Percentiles rank a stretch among this genome's conserved stretches.
Conservation (phyloP, 2,329 filamentous ascomycete species). For the Golovinomyces cichoracearum region DNA sequence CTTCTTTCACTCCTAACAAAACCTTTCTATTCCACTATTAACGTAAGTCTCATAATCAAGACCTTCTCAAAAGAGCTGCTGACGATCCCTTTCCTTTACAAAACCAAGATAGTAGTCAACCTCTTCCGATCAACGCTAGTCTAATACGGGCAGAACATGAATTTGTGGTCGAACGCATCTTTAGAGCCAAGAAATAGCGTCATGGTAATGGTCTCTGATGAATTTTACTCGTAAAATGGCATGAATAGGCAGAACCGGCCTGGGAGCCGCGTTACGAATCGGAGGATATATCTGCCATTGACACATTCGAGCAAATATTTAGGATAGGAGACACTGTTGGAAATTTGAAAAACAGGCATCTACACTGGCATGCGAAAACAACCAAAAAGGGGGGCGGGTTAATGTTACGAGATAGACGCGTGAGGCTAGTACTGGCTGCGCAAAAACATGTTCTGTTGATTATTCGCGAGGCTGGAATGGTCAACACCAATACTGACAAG, state of each 20-base stretch:
- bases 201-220: background rate
- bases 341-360: background rate
- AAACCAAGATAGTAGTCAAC: background rate
- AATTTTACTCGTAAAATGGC: background rate
- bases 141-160: background rate
- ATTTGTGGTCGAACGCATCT: background rate
- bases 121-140: background rate
- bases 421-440: background rate
- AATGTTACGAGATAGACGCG: background rate
- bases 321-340: background rate
- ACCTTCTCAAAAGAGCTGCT: background rate
- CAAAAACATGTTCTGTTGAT: background rate
- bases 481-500: no score
- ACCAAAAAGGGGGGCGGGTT: background rate
- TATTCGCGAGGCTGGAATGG: background rate
- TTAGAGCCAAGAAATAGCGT: background rate
- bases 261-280: background rate
- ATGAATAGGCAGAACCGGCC: background rate
- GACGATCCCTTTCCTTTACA: background rate
- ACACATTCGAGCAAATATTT: background rate
- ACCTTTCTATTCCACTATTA: background rate
- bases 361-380: background rate
- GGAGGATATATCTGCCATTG: background rate
- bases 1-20: no score
- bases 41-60: background rate